Evolutionary conservation across 129 eudicot genomes (phyloP), one percentile per base, ranked within the genome.

Genomic region (Helianthus tuberosus): DNA sequence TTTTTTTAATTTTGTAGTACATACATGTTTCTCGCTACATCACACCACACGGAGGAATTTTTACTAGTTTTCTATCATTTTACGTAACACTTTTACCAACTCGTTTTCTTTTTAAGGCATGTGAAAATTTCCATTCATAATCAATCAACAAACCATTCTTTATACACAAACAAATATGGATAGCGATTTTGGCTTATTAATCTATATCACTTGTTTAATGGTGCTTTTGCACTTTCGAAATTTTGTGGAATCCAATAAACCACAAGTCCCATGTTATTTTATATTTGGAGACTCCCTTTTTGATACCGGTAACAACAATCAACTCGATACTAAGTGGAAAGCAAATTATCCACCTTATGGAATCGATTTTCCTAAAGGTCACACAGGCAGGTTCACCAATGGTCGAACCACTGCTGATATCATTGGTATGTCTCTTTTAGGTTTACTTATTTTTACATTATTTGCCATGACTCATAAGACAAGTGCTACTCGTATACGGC

Each of bases 251-350:
- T 41, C 73, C 0, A 15, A 17, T 52, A 17, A 70, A 43, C 73
- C 80, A 53, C 71, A 71, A 60, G 86, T 75, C 14, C 85, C 86
- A 13, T 84, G 96, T 71, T 75, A 75, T 35, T 87, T 77, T 61
- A 64, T 85, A 11, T 85, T 87, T 32, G 91, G 91, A 29, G 93
- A 85, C 39, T 90, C 91, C 0, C 15, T 69, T 7, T 73, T 82
- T 0, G 96, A 90, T 66, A 64, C 64, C 69, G 96, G 91, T 76
- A 90, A 90, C 13, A 87, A 90, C 78, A 90, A 90, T 63, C 5
- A 51, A 17, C 85, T 81, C 5, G 14, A 0, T 5, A 80, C 89
- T 1, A 5, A 29, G 25, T 89, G 87, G 27, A 87, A 79, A 74
- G 77, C 69, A 8, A 71, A 90, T 74, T 88, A 68, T 65, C 79